Conservation (phyloP, 345 rosid genomes). For the Eutrema japonicum region DNA sequence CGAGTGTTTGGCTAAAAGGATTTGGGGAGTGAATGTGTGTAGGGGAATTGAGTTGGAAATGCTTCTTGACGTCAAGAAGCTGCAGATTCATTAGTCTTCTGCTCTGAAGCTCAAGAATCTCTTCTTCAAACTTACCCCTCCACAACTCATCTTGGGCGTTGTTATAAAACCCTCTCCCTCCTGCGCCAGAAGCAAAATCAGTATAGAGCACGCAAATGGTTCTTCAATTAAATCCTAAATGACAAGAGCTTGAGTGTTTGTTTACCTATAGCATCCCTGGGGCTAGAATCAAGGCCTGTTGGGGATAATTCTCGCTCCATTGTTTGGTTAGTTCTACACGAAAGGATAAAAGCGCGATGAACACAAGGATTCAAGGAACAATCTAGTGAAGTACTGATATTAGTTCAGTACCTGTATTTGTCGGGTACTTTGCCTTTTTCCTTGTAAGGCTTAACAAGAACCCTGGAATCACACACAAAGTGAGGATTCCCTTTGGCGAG, state of each 20-base stretch:
- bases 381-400: background rate
- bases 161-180: conserved; percentile 66
- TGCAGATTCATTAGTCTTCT: conserved; percentile 79
- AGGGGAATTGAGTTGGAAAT: conserved; percentile 68
- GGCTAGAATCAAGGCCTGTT: conserved; percentile 77
- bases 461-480: conserved; percentile 90
- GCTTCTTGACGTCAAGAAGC: conserved; percentile 82
- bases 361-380: conserved; percentile 18
- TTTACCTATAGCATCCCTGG: conserved; percentile 54
- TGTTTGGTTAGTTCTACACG: conserved; percentile 41
- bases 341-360: background rate
- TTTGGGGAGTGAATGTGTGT: conserved; percentile 44
- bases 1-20: conserved; percentile 58
- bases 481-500: conserved; percentile 93
- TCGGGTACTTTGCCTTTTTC: conserved; percentile 96
- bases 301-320: conserved; percentile 52
- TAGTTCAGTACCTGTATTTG: conserved; percentile 63
- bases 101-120: conserved; percentile 75
- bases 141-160: conserved; percentile 63
- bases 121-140: conserved; percentile 60
- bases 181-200: conserved; percentile 43
- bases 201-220: background rate
- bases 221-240: background rate
- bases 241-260: conserved; percentile 44
- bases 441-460: conserved; percentile 93